Percentiles rank a stretch among this genome's conserved stretches.
Conservation (phyloP, 2,329 filamentous ascomycete species). For the Neobulgaria alba region DNA sequence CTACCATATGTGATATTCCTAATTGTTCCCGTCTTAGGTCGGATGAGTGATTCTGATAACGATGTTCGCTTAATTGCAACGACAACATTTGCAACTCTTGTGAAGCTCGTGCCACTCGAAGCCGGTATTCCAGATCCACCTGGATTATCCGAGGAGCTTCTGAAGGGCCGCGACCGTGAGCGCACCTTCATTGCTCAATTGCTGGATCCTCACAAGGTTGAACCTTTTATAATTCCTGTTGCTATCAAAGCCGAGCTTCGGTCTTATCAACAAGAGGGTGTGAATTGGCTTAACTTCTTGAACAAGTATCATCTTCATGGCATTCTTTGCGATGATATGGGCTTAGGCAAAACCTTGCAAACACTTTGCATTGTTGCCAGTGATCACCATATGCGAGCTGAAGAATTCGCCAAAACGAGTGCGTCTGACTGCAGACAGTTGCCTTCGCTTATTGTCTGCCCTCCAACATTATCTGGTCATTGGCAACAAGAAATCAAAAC, state of each 20-base stretch:
- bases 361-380: constrained; percentile 97
- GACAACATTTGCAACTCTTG: constrained; percentile 91
- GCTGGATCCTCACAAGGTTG: constrained; percentile 92
- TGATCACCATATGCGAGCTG: constrained; percentile 87
- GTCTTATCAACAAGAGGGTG: constrained; percentile 96
- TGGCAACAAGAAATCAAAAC: constrained; percentile 98
- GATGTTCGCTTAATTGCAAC: constrained; percentile 91
- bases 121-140: constrained; percentile 96
- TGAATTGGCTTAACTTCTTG: constrained; percentile 97
- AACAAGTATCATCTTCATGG: constrained; percentile 97
- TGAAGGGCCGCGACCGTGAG: constrained; percentile 87
- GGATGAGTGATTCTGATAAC: constrained; percentile 97
- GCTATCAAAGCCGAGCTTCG: constrained; percentile 94
- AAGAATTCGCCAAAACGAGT: constrained; percentile 78
- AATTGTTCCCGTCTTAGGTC: constrained; percentile 89
- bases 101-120: constrained; percentile 93
- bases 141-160: constrained; percentile 77
- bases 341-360: constrained; percentile 92
- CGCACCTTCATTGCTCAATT: constrained; percentile 95
- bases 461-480: constrained; percentile 90
- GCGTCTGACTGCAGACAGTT: constrained; percentile 69
- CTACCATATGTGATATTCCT: constrained; percentile 98
- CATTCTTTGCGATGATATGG: constrained; percentile 99
- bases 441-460: constrained; percentile 90
- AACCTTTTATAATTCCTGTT: constrained; percentile 86